Evolutionary conservation across 345 rosid species (phyloP).

Genomic region (Eucalyptus grandis): DNA sequence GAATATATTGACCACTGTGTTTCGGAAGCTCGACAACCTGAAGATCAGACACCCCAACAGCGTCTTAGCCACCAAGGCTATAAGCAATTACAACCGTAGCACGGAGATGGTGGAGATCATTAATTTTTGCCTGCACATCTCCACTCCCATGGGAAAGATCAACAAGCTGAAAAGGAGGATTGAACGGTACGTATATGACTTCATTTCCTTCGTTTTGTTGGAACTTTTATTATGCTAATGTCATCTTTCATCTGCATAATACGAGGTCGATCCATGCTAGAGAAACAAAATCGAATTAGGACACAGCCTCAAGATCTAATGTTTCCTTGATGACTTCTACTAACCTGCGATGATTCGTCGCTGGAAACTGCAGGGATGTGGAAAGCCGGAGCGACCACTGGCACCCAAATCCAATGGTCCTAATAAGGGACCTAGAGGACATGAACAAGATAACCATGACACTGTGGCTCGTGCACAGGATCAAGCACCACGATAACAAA

Average conservation of each 20-base stretch:
- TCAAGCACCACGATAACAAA: slow-evolving; percentile 13
- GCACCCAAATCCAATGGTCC: slow-evolving; percentile 4
- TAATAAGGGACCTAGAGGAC: slow-evolving; percentile 25
- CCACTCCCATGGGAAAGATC: slow-evolving; percentile 33
- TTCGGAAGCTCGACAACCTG: slow-evolving; percentile 23
- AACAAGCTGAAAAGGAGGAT: slow-evolving; percentile 3
- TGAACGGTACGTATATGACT: slow-evolving; percentile 3
- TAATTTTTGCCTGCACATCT: slow-evolving; percentile 30
- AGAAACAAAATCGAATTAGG: neutral
- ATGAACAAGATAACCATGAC: slow-evolving; percentile 33
- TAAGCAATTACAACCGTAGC: slow-evolving; percentile 34
- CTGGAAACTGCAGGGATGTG: slow-evolving; percentile 13
- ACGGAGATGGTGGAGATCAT: slow-evolving; percentile 30
- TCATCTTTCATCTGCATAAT: neutral
- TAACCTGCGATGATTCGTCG: neutral
- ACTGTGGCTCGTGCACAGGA: slow-evolving; percentile 2
- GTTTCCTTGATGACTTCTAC: neutral
- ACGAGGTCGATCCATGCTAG: neutral
- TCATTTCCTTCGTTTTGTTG: neutral
- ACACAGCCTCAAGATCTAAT: neutral
- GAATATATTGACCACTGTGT: slow-evolving; percentile 44
- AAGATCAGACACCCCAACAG: slow-evolving; percentile 33
- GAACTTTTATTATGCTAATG: neutral
- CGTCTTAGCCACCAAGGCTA: slow-evolving; percentile 28
- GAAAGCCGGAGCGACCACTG: slow-evolving; percentile 12